Base-by-base conservation (phyloP, 2,329 filamentous ascomycete species). In the Pochonia chlamydosporia region DNA sequence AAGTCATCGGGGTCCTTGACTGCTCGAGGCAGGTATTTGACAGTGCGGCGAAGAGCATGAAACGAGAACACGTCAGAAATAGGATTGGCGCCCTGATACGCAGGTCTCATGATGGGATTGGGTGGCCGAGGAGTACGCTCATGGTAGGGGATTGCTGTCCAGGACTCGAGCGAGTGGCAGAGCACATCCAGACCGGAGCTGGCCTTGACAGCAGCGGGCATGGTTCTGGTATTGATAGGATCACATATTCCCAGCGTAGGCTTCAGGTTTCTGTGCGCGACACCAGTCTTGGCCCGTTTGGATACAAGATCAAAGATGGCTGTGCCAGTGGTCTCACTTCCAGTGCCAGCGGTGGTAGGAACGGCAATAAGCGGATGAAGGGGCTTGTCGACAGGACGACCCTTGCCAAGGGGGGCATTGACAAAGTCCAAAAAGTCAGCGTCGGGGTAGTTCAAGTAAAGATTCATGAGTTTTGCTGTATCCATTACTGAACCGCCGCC, bases 11-110 rank as follows among this genome's bases (percentile, higher is more conserved):
- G 90, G 59, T 97, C 87, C 49, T 78, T 83, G 3, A 95, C 87
- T 0, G 90, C 86, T 47, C 92, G 82, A 0, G 92, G 93, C 0
- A 99, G 82, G 61, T 96, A 99, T 69, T 96, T 91, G 54, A 96
- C 82, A 0, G 91, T 96, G 57, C 81, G 80, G 25, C 81, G 78
- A 5, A 99, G 78, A 0, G 93, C 91, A 57, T 88, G 85, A 18
- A 99, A 76, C 3, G 89, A 95, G 73, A 99, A 99, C 55, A 99
- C 92, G 63, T 99, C 93, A 37, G 88, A 95, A 58, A 99, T 99
- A 3, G 93, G 93, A 64, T 99, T 99, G 6, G 93, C 90, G 35
- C 93, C 93, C 67, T 99, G 93, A 63, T 99, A 99, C 0, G 93
- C 91, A 0, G 93, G 93, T 4, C 93, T 79, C 50, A 92, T 77